Conservation (phyloP, 2,329 filamentous ascomycete species). For the Colletotrichum coccodes region DNA sequence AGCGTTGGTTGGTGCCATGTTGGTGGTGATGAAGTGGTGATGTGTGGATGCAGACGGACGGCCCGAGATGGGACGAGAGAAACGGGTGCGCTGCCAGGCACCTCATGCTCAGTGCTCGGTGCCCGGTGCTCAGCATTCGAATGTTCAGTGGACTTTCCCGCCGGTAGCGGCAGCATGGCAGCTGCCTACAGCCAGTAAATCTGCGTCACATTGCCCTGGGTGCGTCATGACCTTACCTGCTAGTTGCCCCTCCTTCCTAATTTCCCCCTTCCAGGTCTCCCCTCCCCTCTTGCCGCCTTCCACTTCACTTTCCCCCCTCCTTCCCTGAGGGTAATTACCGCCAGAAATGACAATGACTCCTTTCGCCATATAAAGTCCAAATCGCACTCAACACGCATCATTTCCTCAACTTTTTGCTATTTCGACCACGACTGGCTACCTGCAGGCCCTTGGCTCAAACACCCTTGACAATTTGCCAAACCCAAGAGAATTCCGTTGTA, state of each 20-base stretch:
- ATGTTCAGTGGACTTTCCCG: slow-evolving; percentile 5
- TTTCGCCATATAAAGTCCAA: slow-evolving; percentile 22
- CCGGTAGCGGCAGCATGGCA: slow-evolving; percentile 7
- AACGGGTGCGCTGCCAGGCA: not conserved
- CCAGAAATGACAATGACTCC: slow-evolving; percentile 17
- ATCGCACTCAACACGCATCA: slow-evolving; percentile 1
- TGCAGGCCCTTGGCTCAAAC: not conserved
- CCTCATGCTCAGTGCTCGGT: not conserved
- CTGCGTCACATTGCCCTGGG: slow-evolving; percentile 30
- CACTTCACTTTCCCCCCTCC: slow-evolving; percentile 21
- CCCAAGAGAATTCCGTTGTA: not conserved
- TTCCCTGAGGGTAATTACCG: slow-evolving; percentile 9
- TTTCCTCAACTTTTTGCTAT: not conserved
- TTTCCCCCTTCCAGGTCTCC: slow-evolving; percentile 36
- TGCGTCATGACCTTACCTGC: slow-evolving; percentile 32
- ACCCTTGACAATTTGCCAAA: not conserved
- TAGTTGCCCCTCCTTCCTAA: slow-evolving; percentile 35
- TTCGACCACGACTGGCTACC: not conserved
- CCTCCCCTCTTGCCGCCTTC: slow-evolving; percentile 17
- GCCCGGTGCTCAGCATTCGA: not conserved
- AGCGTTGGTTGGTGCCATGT: slow-evolving; percentile 1
- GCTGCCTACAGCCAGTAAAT: slow-evolving; percentile 17
- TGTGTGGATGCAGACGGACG: slow-evolving; percentile 10
- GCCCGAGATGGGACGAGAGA: not conserved
- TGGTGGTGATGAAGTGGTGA: slow-evolving; percentile 31